A percentile compares a stretch with the other conserved stretches of the same genome.
Conservation (phyloP, 305 asterid species). For the Stenogyne calaminthoides region DNA sequence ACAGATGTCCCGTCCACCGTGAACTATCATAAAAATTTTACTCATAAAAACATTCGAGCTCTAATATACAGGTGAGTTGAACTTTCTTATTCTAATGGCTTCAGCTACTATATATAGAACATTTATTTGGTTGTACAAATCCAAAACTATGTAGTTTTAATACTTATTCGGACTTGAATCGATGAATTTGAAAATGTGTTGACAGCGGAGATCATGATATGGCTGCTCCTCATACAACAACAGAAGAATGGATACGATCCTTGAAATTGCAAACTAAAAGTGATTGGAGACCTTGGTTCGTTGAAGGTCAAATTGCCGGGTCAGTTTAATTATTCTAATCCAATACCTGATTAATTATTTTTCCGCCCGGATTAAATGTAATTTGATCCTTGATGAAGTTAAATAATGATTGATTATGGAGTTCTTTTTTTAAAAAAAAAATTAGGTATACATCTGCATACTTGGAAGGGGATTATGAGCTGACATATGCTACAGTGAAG, state of each 20-base stretch:
- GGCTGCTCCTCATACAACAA: neutral
- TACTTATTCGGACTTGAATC: neutral
- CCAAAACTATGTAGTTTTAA: too few species aligned
- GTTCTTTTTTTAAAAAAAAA: neutral
- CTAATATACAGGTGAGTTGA: slow-evolving; percentile 34
- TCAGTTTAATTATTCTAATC: slow-evolving; percentile 18
- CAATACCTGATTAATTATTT: neutral
- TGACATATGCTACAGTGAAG: slow-evolving; percentile 17
- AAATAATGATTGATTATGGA: neutral
- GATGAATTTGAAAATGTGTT: neutral
- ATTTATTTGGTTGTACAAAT: too few species aligned
- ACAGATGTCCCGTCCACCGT: neutral
- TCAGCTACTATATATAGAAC: neutral
- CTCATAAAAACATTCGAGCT: slow-evolving; percentile 24
- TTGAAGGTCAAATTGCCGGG: slow-evolving; percentile 21
- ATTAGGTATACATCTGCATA: slow-evolving; percentile 8
- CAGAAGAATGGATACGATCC: slow-evolving; percentile 21
- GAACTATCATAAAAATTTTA: slow-evolving; percentile 27
- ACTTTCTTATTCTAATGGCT: neutral
- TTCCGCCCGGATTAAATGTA: neutral
- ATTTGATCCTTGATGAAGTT: neutral
- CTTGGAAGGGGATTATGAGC: neutral
- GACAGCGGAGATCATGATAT: slow-evolving; percentile 11
- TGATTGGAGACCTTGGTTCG: slow-evolving; percentile 21
- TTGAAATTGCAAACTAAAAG: neutral